Conservation (phyloP, 768 basidiomycete genomes). For the Pholiota microspora region DNA sequence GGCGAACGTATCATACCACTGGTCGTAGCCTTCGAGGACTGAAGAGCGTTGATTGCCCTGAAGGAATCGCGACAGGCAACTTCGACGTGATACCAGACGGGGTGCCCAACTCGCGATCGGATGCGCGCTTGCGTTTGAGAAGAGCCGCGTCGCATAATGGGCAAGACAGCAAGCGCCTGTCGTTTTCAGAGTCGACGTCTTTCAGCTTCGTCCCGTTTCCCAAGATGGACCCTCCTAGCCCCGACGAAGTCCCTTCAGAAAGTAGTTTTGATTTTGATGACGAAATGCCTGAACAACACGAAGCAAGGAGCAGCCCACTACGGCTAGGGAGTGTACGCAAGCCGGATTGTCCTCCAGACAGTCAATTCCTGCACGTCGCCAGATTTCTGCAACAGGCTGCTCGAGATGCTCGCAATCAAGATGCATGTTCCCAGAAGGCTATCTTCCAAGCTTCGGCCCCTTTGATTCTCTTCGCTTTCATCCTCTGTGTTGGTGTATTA, state of each 20-base stretch:
- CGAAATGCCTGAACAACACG: not conserved
- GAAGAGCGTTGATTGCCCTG: not conserved
- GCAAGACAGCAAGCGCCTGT: not conserved
- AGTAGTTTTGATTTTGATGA: not conserved
- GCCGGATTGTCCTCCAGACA: not conserved
- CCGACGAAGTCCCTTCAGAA: not conserved
- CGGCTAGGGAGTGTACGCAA: not conserved
- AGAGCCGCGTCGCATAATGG: not conserved
- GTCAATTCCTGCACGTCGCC: constrained; percentile 4
- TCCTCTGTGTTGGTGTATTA: constrained; percentile 6
- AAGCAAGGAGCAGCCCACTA: not conserved
- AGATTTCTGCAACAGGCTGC: constrained; percentile 14
- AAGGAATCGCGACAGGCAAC: not conserved
- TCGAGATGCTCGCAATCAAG: constrained; percentile 4
- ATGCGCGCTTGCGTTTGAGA: not conserved
- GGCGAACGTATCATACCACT: not conserved
- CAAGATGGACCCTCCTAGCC: not conserved
- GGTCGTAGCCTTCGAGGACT: not conserved
- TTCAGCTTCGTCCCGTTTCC: not conserved
- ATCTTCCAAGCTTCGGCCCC: constrained; percentile 11
- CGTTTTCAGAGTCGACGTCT: not conserved
- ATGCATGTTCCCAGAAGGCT: constrained; percentile 2
- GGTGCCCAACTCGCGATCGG: not conserved
- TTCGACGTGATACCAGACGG: not conserved
- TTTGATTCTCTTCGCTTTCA: constrained; percentile 8